These are phyloP conservation scores for Hyphopichia khmerensis DNA, from an alignment of 1,139 yeast genomes.

Conservation along the genomic window DNA sequence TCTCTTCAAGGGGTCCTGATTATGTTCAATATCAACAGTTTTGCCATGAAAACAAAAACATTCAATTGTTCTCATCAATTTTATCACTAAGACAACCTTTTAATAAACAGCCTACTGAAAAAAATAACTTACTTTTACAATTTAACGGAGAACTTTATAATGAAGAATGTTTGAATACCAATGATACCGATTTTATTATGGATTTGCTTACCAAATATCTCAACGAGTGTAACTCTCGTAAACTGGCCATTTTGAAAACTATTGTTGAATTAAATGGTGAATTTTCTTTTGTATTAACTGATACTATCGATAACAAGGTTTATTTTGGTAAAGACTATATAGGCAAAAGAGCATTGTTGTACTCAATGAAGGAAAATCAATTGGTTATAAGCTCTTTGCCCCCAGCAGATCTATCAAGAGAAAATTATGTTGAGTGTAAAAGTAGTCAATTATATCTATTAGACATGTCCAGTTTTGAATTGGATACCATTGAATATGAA, in stretches of 20 bases:
- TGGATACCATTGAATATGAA: conserved; percentile 11
- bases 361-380: conserved; percentile 25
- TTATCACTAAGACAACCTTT: conserved; percentile 78
- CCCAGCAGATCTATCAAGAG: conserved; percentile 13
- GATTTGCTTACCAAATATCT: conserved; percentile 17
- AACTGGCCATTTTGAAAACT: conserved; percentile 29
- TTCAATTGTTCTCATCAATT: conserved; percentile 62
- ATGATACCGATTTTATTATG: conserved; percentile 34
- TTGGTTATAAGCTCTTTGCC: conserved; percentile 51
- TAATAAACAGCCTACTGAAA: conserved; percentile 60
- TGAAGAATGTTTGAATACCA: conserved; percentile 38
- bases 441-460: conserved; percentile 49
- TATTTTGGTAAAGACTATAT: conserved; percentile 83
- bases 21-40: conserved; percentile 21
- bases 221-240: conserved; percentile 9
- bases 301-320: conserved; percentile 30
- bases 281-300: conserved; percentile 65
- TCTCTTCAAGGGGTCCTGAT: conserved; percentile 59
- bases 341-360: conserved; percentile 79
- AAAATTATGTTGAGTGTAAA: conserved; percentile 49
- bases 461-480: conserved; percentile 20
- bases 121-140: conserved; percentile 45
- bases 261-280: conserved; percentile 67
- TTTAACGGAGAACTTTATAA: conserved; percentile 90
- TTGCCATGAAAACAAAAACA: conserved; percentile 8